These are phyloP conservation scores for Harringtonia lauricola DNA, from an alignment of 2,329 filamentous ascomycete species.

Conservation along the genomic window DNA sequence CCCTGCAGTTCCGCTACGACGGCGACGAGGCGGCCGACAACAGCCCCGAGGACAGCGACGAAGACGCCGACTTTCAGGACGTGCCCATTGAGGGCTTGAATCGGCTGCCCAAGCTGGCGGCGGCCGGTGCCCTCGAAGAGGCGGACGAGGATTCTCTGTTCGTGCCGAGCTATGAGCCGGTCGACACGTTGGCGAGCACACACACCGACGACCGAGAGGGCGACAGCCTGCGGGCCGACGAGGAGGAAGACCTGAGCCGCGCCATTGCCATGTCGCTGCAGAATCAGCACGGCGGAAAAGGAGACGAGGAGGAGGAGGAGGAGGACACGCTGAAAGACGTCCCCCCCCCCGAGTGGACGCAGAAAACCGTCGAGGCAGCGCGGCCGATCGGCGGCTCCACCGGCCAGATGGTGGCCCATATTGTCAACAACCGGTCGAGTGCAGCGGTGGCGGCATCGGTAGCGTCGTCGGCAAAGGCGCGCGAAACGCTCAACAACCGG, in stretches of 20 bases:
- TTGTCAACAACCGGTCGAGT: constrained; percentile 63
- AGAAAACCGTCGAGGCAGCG: constrained; percentile 37
- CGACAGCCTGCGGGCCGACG: constrained; percentile 17
- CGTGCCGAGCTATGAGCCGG: constrained; percentile 23
- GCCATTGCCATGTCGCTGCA: constrained; percentile 81
- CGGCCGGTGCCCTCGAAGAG: constrained; percentile 18
- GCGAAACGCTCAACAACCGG: constrained; percentile 9
- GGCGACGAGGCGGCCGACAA: constrained; percentile 41
- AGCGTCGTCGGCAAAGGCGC: too few relatives aligned
- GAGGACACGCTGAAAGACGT: constrained; percentile 39
- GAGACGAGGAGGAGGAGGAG: constrained; percentile 21
- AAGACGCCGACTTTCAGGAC: constrained; percentile 79
- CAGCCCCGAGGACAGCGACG: constrained; percentile 45
- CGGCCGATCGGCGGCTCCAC: constrained; percentile 39
- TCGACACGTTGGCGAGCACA: constrained; percentile 15
- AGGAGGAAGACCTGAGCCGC: constrained; percentile 56
- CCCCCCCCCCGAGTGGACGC: constrained; percentile 46
- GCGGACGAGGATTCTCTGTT: constrained; percentile 47
- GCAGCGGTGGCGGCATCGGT: constrained; percentile 31
- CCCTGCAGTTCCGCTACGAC: constrained; percentile 44
- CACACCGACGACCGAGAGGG: constrained; percentile 15
- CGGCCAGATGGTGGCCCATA: constrained; percentile 56
- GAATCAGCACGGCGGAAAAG: constrained; percentile 37
- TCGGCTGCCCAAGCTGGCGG: constrained; percentile 53
- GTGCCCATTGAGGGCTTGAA: constrained; percentile 87